Evolutionary conservation across 805 yeast species (phyloP), one percentile per base, ranked within the genome.

Genomic region (Kodamaea lidongshanica): DNA sequence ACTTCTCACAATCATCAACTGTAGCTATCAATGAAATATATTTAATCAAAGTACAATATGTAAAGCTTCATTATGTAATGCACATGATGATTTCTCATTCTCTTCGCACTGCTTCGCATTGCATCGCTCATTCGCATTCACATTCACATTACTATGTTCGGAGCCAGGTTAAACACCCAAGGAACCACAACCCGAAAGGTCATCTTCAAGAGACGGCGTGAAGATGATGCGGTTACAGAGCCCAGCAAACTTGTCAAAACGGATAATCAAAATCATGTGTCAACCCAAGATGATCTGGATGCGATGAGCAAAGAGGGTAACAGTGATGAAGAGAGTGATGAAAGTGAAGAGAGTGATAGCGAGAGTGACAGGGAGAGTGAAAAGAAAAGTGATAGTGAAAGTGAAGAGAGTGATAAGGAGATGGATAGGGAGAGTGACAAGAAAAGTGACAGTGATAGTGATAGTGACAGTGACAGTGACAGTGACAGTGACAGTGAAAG

Each of bases 71-170:
- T n/a, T n/a, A n/a, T n/a, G n/a, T n/a, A n/a, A n/a, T n/a, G n/a
- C n/a, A n/a, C n/a, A n/a, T n/a, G n/a, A n/a, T n/a, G n/a, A n/a
- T n/a, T n/a, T n/a, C n/a, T n/a, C n/a, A n/a, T n/a, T n/a, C n/a
- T n/a, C n/a, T n/a, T n/a, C n/a, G n/a, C n/a, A n/a, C n/a, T n/a
- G n/a, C n/a, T n/a, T n/a, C n/a, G n/a, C n/a, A n/a, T n/a, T n/a
- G n/a, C n/a, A n/a, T n/a, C n/a, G n/a, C n/a, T n/a, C n/a, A n/a
- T n/a, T n/a, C n/a, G n/a, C n/a, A n/a, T n/a, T n/a, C n/a, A n/a
- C n/a, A n/a, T n/a, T n/a, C n/a, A n/a, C n/a, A n/a, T 13, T 30
- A 23, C 12, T 16, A 75, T 78, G 86, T 78, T 78, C 58, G 82
- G 81, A 6, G 68, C 71, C 10, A 61, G 85, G 49, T 78, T 71